phyloP scores from a whole-genome alignment of 2,329 filamentous ascomycete species.

The Aspergillus phoenicis region DNA sequence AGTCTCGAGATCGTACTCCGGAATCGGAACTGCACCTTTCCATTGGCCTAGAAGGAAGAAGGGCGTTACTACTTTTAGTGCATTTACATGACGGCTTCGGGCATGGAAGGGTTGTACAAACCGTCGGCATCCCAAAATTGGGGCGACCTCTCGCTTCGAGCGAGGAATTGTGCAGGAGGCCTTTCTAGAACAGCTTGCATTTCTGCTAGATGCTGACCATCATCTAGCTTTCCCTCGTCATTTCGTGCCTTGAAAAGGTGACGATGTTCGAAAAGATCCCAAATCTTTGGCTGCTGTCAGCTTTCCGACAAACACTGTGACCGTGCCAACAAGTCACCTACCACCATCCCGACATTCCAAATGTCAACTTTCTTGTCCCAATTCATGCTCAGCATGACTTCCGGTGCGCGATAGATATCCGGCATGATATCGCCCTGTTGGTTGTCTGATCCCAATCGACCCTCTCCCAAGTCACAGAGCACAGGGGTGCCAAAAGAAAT shows the following conservation, averaged over 20 bases:
- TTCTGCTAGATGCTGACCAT: conserved; percentile 18
- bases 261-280: conserved; percentile 23
- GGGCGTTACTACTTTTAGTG: background rate
- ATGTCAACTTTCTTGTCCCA: conserved; percentile 36
- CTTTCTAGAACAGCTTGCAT: conserved; percentile 11
- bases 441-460: conserved; percentile 21
- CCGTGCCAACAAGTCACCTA: conserved; percentile 11
- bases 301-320: background rate
- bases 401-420: conserved; percentile 32
- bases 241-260: conserved; percentile 20
- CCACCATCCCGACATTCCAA: conserved; percentile 34
- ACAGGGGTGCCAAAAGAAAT: conserved; percentile 24
- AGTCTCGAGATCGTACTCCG: conserved; percentile 15
- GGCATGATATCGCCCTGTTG: conserved; percentile 30
- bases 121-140: conserved; percentile 16
- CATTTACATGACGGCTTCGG: background rate
- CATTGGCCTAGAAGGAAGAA: conserved; percentile 13
- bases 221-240: conserved; percentile 13
- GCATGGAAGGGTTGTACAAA: background rate
- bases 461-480: conserved; percentile 35
- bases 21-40: conserved; percentile 14
- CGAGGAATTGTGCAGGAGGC: conserved; percentile 15
- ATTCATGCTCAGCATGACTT: conserved; percentile 32
- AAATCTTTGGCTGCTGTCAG: conserved; percentile 20
- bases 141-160: conserved; percentile 10